A percentile compares a stretch with the other conserved stretches of the same genome.
Conservation (phyloP, 768 basidiomycete species). For the Mycena metata region DNA sequence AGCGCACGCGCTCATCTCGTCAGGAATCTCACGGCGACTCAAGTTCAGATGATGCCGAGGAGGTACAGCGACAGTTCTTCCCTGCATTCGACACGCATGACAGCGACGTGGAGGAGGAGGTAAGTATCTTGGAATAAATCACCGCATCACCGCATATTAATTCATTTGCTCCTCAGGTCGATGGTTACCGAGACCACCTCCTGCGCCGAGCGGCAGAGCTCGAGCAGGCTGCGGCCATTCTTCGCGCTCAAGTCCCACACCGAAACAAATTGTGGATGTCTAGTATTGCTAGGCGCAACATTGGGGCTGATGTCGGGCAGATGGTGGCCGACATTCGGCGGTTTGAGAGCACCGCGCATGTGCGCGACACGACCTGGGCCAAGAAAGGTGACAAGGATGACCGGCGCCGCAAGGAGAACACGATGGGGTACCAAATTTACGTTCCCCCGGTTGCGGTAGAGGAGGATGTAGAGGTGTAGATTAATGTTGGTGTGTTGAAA, state of each 20-base stretch:
- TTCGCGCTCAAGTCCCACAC: conserved; percentile 4
- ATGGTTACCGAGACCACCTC: too few relatives aligned
- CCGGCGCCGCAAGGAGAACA: not conserved
- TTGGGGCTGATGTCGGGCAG: conserved; percentile 4
- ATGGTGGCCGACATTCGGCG: conserved; percentile 2
- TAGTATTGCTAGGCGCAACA: not conserved
- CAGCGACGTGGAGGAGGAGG: too few relatives aligned
- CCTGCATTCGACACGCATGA: too few relatives aligned
- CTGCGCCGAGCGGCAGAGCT: not conserved
- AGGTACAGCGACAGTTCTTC: too few relatives aligned
- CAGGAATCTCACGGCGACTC: too few relatives aligned
- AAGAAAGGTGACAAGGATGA: conserved; percentile 6
- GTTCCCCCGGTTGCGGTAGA: too few relatives aligned
- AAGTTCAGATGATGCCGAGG: too few relatives aligned
- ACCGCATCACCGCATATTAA: too few relatives aligned
- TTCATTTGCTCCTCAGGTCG: too few relatives aligned
- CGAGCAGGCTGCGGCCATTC: conserved; percentile 4
- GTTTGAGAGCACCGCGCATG: not conserved
- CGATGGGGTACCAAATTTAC: conserved; percentile 5
- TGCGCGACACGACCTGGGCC: conserved; percentile 12
- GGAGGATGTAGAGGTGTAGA: not conserved
- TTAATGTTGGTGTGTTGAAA: not conserved
- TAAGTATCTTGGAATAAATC: too few relatives aligned
- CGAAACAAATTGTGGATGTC: conserved; percentile 5
- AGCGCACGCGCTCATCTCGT: too few relatives aligned